Evolutionary conservation across 2,329 filamentous ascomycete species (phyloP).

Genomic region (Simplicillium sp.): DNA sequence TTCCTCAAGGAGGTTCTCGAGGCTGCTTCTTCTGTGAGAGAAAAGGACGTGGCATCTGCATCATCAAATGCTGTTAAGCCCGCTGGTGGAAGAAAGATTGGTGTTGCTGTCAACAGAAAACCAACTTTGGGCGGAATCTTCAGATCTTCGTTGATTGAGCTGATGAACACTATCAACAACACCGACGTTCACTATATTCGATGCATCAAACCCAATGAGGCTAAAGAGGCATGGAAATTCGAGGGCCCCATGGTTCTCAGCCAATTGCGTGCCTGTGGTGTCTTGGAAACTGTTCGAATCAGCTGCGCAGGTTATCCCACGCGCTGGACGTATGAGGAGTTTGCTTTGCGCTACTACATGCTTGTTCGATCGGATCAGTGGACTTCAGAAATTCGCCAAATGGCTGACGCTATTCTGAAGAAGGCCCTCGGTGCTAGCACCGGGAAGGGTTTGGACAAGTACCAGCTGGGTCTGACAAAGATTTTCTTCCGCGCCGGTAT

Average conservation of each 20-base stretch:
- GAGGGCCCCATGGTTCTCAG: conserved; percentile 98
- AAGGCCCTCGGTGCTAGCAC: conserved; percentile 77
- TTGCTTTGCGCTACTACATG: conserved; percentile 97
- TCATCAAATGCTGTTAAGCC: conserved; percentile 67
- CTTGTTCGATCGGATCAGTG: conserved; percentile 80
- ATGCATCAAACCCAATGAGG: conserved; percentile 98
- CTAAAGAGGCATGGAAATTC: conserved; percentile 94
- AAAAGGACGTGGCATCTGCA: conserved; percentile 68
- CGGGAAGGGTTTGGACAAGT: conserved; percentile 75
- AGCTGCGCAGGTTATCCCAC: conserved; percentile 96
- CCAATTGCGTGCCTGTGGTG: conserved; percentile 95
- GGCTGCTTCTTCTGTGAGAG: conserved; percentile 75
- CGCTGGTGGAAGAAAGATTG: conserved; percentile 74
- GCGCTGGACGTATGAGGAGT: conserved; percentile 97
- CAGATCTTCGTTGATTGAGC: conserved; percentile 94
- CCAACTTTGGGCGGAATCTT: conserved; percentile 97
- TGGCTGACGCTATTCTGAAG: conserved; percentile 85
- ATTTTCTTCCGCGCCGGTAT: conserved; percentile 99
- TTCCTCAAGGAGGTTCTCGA: conserved; percentile 82
- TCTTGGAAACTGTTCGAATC: conserved; percentile 94
- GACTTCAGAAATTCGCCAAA: conserved; percentile 87
- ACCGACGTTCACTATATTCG: conserved; percentile 99
- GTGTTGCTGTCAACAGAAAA: conserved; percentile 88
- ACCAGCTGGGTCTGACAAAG: conserved; percentile 94
- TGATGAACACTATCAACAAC: conserved; percentile 96